phyloP scores from a whole-genome alignment of 257 asterid species.

The Asclepias syriaca region DNA sequence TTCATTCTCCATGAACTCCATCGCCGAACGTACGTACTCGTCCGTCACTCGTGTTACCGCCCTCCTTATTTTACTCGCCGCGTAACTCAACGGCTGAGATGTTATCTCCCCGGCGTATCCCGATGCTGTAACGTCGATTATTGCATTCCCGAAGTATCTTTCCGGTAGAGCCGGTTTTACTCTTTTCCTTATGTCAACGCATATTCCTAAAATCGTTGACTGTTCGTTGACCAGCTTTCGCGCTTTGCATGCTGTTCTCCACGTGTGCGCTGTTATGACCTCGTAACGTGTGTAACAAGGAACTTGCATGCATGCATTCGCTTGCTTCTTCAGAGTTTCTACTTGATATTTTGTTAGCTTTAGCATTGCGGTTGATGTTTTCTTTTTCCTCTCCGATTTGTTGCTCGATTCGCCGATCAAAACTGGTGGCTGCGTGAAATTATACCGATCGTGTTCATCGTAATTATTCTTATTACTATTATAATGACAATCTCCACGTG shows the following conservation, averaged over 20 bases:
- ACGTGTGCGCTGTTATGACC: constrained; percentile 44
- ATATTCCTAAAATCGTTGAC: constrained; percentile 35
- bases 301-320: constrained; percentile 16
- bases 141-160: constrained; percentile 54
- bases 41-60: constrained; percentile 33
- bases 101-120: constrained; percentile 37
- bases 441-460: constrained; percentile 21
- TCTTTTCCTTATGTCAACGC: constrained; percentile 44
- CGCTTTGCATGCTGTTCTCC: constrained; percentile 47
- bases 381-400: constrained; percentile 24
- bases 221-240: constrained; percentile 33
- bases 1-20: constrained; percentile 37
- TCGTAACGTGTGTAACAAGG: constrained; percentile 38
- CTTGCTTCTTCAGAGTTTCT: constrained; percentile 30
- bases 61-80: constrained; percentile 34
- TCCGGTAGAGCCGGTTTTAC: constrained; percentile 41
- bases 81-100: constrained; percentile 29
- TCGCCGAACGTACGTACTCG: constrained; percentile 39
- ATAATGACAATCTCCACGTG: constrained; percentile 2
- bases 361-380: constrained; percentile 24
- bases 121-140: constrained; percentile 31
- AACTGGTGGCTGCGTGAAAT: constrained; percentile 27
- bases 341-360: constrained; percentile 32
- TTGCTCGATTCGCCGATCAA: constrained; percentile 24
- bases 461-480: no score